Percentiles rank a stretch among this genome's conserved stretches.
phyloP scores from a whole-genome alignment of 2,329 filamentous ascomycete species.

The Hymenoscyphus occultus region DNA sequence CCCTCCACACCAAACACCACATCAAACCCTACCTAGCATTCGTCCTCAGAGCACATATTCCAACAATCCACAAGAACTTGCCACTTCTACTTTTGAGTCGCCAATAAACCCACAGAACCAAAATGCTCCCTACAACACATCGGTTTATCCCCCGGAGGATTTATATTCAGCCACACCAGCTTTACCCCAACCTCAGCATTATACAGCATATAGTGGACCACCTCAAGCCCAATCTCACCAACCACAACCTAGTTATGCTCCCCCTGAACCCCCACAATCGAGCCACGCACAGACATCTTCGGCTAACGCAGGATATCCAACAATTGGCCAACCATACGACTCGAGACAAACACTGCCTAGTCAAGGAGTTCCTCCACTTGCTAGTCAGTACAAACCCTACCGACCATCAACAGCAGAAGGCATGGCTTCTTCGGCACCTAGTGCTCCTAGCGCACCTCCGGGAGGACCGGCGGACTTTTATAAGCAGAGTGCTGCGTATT shows the following conservation, averaged over 20 bases:
- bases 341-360: slow-evolving; percentile 50
- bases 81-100: slow-evolving; percentile 74
- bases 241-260: slow-evolving; percentile 29
- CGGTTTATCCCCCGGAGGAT: slow-evolving; percentile 34
- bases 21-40: slow-evolving; percentile 43
- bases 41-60: slow-evolving; percentile 67
- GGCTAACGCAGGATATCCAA: slow-evolving; percentile 28
- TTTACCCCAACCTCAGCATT: slow-evolving; percentile 32
- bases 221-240: slow-evolving; percentile 25
- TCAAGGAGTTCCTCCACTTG: slow-evolving; percentile 37
- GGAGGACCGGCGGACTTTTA: slow-evolving; percentile 51
- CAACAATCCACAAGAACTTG: slow-evolving; percentile 68
- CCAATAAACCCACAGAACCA: slow-evolving; percentile 52
- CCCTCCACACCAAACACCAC: slow-evolving; percentile 38
- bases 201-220: slow-evolving; percentile 32
- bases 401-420: slow-evolving; percentile 31
- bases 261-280: slow-evolving; percentile 24
- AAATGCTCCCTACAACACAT: slow-evolving; percentile 36
- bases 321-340: slow-evolving; percentile 44
- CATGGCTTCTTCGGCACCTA: slow-evolving; percentile 40
- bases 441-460: slow-evolving; percentile 49
- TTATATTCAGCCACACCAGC: slow-evolving; percentile 26
- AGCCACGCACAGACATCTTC: background rate
- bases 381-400: slow-evolving; percentile 59
- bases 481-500: slow-evolving; percentile 42